A percentile compares a stretch with the other conserved stretches of the same genome.
Conservation (phyloP, 345 rosid species). For the Lepidium aucheri region DNA sequence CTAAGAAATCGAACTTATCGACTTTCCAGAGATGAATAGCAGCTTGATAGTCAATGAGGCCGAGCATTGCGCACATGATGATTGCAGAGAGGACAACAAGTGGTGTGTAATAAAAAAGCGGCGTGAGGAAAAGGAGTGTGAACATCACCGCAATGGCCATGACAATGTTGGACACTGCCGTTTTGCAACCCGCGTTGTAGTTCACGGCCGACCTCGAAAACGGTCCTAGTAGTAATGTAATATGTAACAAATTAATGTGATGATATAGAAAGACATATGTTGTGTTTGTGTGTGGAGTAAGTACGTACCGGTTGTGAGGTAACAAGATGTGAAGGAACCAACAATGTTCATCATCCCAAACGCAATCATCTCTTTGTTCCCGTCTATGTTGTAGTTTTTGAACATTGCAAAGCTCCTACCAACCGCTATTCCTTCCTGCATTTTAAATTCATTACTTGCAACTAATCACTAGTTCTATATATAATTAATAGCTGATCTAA, state of each 20-base stretch:
- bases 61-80: constrained; percentile 79
- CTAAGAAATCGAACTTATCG: constrained; percentile 79
- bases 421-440: constrained; percentile 93
- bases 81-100: constrained; percentile 85
- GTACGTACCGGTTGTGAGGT: constrained; percentile 61
- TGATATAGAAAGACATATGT: neutral
- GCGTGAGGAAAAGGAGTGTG: constrained; percentile 72
- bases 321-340: constrained; percentile 92
- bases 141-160: constrained; percentile 88
- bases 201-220: constrained; percentile 94
- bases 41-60: constrained; percentile 80
- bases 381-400: constrained; percentile 86
- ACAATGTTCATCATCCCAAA: constrained; percentile 88
- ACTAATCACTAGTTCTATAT: neutral
- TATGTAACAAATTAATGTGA: neutral
- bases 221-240: constrained; percentile 41
- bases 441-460: neutral
- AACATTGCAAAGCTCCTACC: constrained; percentile 92
- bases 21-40: constrained; percentile 77
- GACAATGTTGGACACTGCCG: constrained; percentile 81
- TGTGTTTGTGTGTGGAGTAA: neutral
- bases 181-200: constrained; percentile 87
- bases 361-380: constrained; percentile 97
- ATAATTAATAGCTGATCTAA: neutral
- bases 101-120: constrained; percentile 85